Percentiles rank a stretch among this genome's conserved stretches.
Conservation (phyloP, 495 filamentous ascomycete genomes). For the Bacidia rubella region DNA sequence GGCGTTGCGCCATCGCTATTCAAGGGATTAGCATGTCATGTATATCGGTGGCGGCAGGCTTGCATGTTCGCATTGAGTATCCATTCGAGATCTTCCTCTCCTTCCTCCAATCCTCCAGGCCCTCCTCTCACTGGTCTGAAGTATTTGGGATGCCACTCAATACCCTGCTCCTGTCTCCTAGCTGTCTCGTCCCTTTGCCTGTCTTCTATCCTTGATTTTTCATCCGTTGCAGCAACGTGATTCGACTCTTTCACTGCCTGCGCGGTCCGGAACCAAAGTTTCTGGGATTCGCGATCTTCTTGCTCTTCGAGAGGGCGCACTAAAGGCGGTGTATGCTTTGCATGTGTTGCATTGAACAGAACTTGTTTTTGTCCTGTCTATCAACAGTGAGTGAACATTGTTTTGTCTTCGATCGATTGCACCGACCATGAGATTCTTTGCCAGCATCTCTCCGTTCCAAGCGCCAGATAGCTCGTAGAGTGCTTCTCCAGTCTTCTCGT, state of each 20-base stretch:
- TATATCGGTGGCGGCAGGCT: slow-evolving; percentile 20
- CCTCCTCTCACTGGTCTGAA: slow-evolving; percentile 68
- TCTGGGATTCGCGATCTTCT: slow-evolving; percentile 79
- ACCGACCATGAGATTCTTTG: slow-evolving; percentile 70
- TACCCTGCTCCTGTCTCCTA: slow-evolving; percentile 59
- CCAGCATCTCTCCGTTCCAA: slow-evolving; percentile 89
- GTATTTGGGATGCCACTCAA: slow-evolving; percentile 80
- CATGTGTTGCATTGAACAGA: slow-evolving; percentile 72
- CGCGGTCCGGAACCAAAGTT: slow-evolving; percentile 68
- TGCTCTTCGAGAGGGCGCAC: slow-evolving; percentile 74
- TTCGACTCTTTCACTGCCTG: slow-evolving; percentile 69
- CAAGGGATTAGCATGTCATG: not conserved
- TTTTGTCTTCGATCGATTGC: not conserved
- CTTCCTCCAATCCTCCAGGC: slow-evolving; percentile 60
- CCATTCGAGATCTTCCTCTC: slow-evolving; percentile 84
- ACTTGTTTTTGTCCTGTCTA: slow-evolving; percentile 80
- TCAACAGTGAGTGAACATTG: slow-evolving; percentile 4
- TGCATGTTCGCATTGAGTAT: slow-evolving; percentile 84
- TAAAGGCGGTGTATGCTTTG: slow-evolving; percentile 61
- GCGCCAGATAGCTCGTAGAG: slow-evolving; percentile 83
- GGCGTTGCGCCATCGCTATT: slow-evolving; percentile 54
- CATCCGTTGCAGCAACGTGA: slow-evolving; percentile 81
- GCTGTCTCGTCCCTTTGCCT: slow-evolving; percentile 81
- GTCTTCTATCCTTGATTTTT: slow-evolving; percentile 91
- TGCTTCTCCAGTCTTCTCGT: slow-evolving; percentile 70